Percentiles rank a stretch among this genome's conserved stretches.
These are phyloP conservation scores for Vitellaria paradoxa DNA, from an alignment of 179 eudicot genomes.

Conservation along the genomic window DNA sequence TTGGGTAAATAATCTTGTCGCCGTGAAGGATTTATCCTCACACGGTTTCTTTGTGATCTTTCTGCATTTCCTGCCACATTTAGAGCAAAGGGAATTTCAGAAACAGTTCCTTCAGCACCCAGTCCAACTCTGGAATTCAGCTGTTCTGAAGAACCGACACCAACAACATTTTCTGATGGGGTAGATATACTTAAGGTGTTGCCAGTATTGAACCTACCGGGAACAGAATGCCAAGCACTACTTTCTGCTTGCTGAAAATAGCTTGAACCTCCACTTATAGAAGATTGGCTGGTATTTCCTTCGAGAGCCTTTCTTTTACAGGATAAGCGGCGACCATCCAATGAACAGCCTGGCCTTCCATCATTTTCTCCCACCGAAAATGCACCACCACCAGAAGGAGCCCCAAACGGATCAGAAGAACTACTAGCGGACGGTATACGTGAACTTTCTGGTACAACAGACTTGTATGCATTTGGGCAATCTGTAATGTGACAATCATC, in stretches of 20 bases:
- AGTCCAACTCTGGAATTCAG: conserved; percentile 55
- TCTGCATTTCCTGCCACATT: conserved; percentile 40
- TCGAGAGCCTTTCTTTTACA: conserved; percentile 80
- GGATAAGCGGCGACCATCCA: conserved; percentile 63
- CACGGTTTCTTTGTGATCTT: conserved; percentile 49
- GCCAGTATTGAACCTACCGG: conserved; percentile 34
- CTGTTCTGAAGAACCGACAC: conserved; percentile 30
- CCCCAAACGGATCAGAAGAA: conserved; percentile 48
- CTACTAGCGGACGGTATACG: conserved; percentile 35
- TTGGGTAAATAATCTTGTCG: conserved; percentile 45
- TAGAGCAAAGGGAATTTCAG: conserved; percentile 37
- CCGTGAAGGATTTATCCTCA: conserved; percentile 48
- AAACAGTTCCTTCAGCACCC: conserved; percentile 37
- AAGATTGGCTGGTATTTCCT: conserved; percentile 65
- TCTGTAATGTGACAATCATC: conserved; percentile 38
- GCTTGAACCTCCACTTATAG: conserved; percentile 49
- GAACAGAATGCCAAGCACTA: conserved; percentile 43
- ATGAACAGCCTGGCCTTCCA: conserved; percentile 47
- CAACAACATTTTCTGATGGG: conserved; percentile 30
- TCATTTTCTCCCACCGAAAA: conserved; percentile 51
- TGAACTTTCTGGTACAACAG: conserved; percentile 32
- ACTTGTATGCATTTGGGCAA: conserved; percentile 31
- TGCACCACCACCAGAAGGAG: conserved; percentile 48
- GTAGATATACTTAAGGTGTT: conserved; percentile 31
- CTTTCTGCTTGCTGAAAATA: conserved; percentile 41